Evolutionary conservation across 2,329 filamentous ascomycete species (phyloP), one percentile per base, ranked within the genome.

Genomic region (Trichoderma harzianum): DNA sequence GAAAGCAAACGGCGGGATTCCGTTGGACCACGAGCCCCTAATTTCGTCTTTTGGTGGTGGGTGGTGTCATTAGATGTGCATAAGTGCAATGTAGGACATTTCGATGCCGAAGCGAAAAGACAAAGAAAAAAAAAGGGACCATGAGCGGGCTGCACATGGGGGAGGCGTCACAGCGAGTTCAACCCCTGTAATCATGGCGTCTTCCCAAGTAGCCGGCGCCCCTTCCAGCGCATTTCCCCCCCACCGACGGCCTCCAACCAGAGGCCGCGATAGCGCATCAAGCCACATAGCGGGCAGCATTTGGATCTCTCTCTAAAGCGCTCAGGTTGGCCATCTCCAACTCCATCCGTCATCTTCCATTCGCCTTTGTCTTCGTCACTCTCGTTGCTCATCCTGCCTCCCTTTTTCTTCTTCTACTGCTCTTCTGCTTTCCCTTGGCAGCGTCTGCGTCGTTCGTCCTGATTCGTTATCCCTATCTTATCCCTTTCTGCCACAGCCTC

Each of bases 241-340:
- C 51, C 60, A 32, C 68, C 47, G 68, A 64, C 60, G 60, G 68
- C 68, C 68, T 70, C 68, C 68, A 39, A 64, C 60, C 26, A 69
- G 47, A n/a, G 55, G 51, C 32, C 60, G 14, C 34, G 39, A n/a
- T 21, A 58, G 65, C 28, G 55, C 36, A 57, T 32, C 21, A 26
- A 69, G 66, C 66, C 66, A 61, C 57, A 34, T 55, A 34, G 66
- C 55, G 64, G 64, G 32, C 36, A 47, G 28, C 32, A n/a, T 16
- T n/a, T 11, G 39, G 39, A 32, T 18, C 26, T 57, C 24, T 43
- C 18, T 60, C 30, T 34, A 21, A 60, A 60, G 57, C 30, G 30
- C 57, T 60, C 57, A 60, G 10, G 28, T 39, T 53, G 34, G 32
- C 65, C 65, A 60, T 69, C 34, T 68, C 24, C 34, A 36, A 36